A percentile compares a stretch with the other conserved stretches of the same genome.
These are phyloP conservation scores for Phialemonium atrogriseum DNA, from an alignment of 2,329 filamentous ascomycete species.

Conservation along the genomic window DNA sequence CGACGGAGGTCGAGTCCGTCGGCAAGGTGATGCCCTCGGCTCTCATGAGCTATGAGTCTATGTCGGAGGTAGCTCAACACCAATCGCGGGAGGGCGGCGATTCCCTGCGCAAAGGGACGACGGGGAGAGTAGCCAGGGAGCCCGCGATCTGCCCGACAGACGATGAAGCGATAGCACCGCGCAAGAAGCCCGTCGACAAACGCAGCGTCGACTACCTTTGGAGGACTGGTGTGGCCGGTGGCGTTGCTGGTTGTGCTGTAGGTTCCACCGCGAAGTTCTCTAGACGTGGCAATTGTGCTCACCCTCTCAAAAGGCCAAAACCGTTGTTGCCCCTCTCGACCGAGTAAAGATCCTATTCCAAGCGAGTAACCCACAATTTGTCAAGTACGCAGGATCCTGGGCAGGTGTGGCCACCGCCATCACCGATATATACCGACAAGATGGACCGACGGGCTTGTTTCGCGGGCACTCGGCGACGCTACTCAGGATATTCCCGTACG, in stretches of 20 bases:
- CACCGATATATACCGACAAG: constrained; percentile 68
- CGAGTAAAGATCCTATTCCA: constrained; percentile 99
- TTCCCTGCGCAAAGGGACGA: constrained; percentile 9
- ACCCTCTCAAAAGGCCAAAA: constrained; percentile 66
- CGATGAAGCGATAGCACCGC: constrained; percentile 39
- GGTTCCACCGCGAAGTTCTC: constrained; percentile 22
- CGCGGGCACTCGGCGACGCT: constrained; percentile 92
- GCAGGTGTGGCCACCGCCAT: constrained; percentile 75
- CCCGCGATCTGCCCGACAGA: constrained; percentile 40
- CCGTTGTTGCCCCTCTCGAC: constrained; percentile 88
- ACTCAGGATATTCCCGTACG: constrained; percentile 92
- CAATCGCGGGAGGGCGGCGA: constrained; percentile 28
- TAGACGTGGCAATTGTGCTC: neutral
- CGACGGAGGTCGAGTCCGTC: constrained; percentile 7
- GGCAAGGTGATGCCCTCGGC: constrained; percentile 44
- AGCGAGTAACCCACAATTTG: constrained; percentile 85
- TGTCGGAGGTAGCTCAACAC: constrained; percentile 41
- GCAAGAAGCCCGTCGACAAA: constrained; percentile 49
- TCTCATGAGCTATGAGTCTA: constrained; percentile 48
- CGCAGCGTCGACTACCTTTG: constrained; percentile 77
- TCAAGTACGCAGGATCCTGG: constrained; percentile 88
- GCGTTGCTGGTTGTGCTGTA: constrained; percentile 86
- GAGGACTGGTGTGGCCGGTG: constrained; percentile 78
- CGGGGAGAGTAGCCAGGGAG: constrained; percentile 22
- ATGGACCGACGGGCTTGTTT: constrained; percentile 72